phyloP scores from a whole-genome alignment of 345 rosid genomes.

The Stellera chamaejasme region DNA sequence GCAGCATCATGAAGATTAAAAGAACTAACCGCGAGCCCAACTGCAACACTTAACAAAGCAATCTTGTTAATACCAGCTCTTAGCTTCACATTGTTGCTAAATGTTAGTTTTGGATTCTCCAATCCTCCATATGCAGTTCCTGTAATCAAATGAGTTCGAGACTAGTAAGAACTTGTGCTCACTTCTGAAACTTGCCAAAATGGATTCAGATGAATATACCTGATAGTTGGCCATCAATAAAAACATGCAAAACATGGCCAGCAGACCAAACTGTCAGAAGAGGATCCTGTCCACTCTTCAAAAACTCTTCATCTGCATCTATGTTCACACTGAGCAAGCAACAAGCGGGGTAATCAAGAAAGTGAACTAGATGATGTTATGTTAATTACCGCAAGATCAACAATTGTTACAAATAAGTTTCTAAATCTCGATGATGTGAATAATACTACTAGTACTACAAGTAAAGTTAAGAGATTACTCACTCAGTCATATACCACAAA shows the following conservation, averaged over 20 bases:
- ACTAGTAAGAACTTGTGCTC: not conserved
- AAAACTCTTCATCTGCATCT: conserved; percentile 40
- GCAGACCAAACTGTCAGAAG: conserved; percentile 69
- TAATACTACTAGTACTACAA: not conserved
- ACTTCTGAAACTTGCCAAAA: not conserved
- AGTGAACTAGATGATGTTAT: not conserved
- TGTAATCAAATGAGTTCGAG: conserved; percentile 15
- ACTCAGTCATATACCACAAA: conserved; percentile 95
- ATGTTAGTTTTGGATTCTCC: conserved; percentile 47
- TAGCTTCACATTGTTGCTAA: conserved; percentile 59
- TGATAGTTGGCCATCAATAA: conserved; percentile 68
- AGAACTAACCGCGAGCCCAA: conserved; percentile 81
- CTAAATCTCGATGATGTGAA: no score
- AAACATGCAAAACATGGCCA: conserved; percentile 93
- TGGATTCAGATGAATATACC: conserved; percentile 26
- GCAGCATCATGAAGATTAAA: conserved; percentile 5
- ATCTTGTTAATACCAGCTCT: conserved; percentile 72
- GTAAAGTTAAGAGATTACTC: conserved; percentile 26
- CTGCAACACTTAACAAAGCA: conserved; percentile 63
- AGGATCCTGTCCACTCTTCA: conserved; percentile 48
- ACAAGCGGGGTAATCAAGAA: conserved; percentile 3
- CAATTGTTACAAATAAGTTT: not conserved
- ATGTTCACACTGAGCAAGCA: conserved; percentile 32
- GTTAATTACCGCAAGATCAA: not conserved
- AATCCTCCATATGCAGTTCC: conserved; percentile 72